Base-by-base conservation (phyloP, 2,329 filamentous ascomycete genomes). In the Aplosporella prunicola region DNA sequence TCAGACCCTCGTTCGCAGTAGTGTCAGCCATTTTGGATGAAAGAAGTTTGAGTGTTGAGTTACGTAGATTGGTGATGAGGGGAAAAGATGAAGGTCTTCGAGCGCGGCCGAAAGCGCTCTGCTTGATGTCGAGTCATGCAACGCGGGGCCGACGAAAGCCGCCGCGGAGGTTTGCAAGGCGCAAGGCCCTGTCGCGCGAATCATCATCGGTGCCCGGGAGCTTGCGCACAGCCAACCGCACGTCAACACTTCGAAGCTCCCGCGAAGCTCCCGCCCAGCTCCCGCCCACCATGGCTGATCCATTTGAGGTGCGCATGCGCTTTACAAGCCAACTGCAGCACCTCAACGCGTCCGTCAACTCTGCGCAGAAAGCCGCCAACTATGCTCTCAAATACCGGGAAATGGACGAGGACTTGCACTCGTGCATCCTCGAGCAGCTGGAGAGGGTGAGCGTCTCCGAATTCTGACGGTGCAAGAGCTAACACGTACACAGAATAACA, bases 241-340 rank as follows among this genome's bases (percentile, higher is more conserved):
- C 30, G 30, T 20, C 20, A 35, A 35, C 5, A 17, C 23, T 25
- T n/a, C 23, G 9, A 25, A 25, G 23, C 23, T 25, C 23, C 23
- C n/a, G 23, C 24, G 14, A 30, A 37, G 17, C 27, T 24, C 22
- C 34, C 18, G 31, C 32, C 39, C 17, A 16, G 13, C 20, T 25
- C 20, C 20, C 32, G 20, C 30, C 25, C 15, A 20, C 33, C 37
- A 81, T 80, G 76, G 73, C 73, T 29, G 88, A 98, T 64, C 91
- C 93, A 5, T 98, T 98, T 62, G 91, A 96, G 68, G 89, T 96
- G 51, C 88, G 91, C 56, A 88, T 98, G 76, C 87, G 87, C 63
- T 98, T 98, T 69, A 95, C 86, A 36, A 74, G 74, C 35, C 83
- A 91, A 58, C 76, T 98, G 16, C 81, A 93, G 48, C 84, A 91